Conservation (phyloP, 106 monocot species). For the Allium sativum region DNA sequence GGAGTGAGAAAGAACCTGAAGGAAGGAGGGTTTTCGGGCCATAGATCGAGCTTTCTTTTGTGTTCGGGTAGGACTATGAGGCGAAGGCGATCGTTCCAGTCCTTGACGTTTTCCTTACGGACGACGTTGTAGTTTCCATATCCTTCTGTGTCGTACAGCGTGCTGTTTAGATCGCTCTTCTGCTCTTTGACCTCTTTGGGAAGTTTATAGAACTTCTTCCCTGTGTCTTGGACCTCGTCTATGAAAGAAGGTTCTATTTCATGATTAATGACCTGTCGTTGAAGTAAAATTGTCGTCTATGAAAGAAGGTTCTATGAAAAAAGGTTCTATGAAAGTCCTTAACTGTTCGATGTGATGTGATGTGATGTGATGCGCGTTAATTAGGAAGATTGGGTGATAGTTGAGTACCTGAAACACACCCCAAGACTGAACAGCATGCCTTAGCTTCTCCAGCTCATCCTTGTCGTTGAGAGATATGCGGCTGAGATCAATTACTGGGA, state of each 20-base stretch:
- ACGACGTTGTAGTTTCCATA: conserved; percentile 41
- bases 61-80: conserved; percentile 43
- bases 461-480: not conserved
- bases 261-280: conserved; percentile 26
- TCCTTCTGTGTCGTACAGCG: conserved; percentile 34
- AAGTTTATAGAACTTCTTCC: conserved; percentile 34
- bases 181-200: conserved; percentile 39
- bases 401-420: not conserved
- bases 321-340: too few relatives aligned
- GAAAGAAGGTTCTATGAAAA: too few relatives aligned
- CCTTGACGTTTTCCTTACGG: conserved; percentile 29
- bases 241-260: conserved; percentile 27
- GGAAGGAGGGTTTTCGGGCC: conserved; percentile 37
- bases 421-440: conserved; percentile 2
- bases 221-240: conserved; percentile 26
- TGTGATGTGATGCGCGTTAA: too few relatives aligned
- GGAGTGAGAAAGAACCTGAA: conserved; percentile 19
- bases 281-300: not conserved
- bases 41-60: conserved; percentile 26
- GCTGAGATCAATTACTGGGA: not conserved
- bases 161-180: conserved; percentile 22
- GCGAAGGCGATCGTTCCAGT: conserved; percentile 54
- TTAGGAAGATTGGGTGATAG: not conserved
- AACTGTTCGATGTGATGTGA: not conserved
- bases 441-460: not conserved